Base-by-base conservation (phyloP, 768 basidiomycete species). In the Mycena galericulata region DNA sequence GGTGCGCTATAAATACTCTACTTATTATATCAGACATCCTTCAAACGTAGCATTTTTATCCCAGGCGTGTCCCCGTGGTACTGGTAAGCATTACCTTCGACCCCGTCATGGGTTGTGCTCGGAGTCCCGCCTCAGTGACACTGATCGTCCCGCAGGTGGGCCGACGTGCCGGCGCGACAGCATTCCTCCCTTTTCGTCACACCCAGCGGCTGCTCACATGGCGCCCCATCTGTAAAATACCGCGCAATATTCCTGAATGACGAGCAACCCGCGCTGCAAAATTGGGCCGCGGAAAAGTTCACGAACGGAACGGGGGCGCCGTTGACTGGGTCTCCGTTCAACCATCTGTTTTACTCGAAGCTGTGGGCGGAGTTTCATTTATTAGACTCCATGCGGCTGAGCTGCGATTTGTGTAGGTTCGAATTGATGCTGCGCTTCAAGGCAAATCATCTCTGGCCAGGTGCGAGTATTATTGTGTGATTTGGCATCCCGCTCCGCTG, bases 241-340 rank as follows among this genome's bases (percentile, higher is more conserved):
- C 86, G 91, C 36, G 92, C 88, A 17, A 86, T 92, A 46, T 90
- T 93, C 81, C 78, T 93, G 68, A 93, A 93, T 74, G 91, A 93
- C 70, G 92, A 93, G 75, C 89, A 91, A 72, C 92, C 92, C 10
- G 87, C 88, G 30, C 75, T 92, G 56, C 87, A 89, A 69, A 89
- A 87, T 71, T 93, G 92, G 92, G 92, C 90, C 17, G 81, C 84
- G 69, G 88, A 88, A 68, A 89, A 88, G 70, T 92, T 90, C 75
- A 89, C 88, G 12, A 90, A 90, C 65, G 89, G 88, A 3, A 87
- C 88, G 5, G 88, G 88, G 8, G 79, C 84, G 0, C 59, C 79
- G 1, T 75, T 82, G 32, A 83, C 85, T 0, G 83, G 84, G 22
- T 86, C 87, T 3, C 89, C 90, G 1, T 91, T 92, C 80, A 90